Base-by-base conservation (phyloP, 2,329 filamentous ascomycete genomes). In the Boeremia lycopersici region DNA sequence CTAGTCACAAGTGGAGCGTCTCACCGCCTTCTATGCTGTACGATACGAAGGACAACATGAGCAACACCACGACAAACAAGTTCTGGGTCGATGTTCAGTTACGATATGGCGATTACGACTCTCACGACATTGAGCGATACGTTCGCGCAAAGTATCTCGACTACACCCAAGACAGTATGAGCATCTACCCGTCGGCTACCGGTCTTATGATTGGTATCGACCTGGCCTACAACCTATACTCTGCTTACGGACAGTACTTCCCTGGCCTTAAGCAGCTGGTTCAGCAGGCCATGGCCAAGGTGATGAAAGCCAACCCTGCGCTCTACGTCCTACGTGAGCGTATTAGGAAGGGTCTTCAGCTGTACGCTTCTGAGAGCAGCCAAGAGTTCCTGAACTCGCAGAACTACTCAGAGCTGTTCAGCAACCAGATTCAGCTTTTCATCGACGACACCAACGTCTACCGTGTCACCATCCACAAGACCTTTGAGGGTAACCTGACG, bases 381-480 rank as follows among this genome's bases (percentile, higher is more conserved):
- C 95, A 99, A 71, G 96, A 99, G 78, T 99, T 99, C 82, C 79
- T 99, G 64, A 99, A 99, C 80, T 98, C 93, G 0, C 95, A 99
- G 78, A 99, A 99, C 75, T 99, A 99, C 80, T 97, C 95, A 0
- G 95, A 99, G 74, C 83, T 99, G 31, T 99, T 99, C 83, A 99
- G 93, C 82, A 96, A 97, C 76, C 93, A 98, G 79, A 96, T 96
- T 28, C 95, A 99, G 79, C 83, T 99, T 42, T 99, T 99, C 80
- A 98, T 99, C 61, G 95, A 99, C 68, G 95, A 99, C 73, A 99
- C 95, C 57, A 99, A 99, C 69, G 96, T 99, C 46, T 99, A 99
- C 74, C 93, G 95, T 80, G 95, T 99, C 58, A 99, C 95, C 0
- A 99, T 99, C 60, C 95, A 99, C 83, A 99, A 99, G 85, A 99